Conservation (phyloP, 768 basidiomycete genomes). For the Hericium erinaceus region DNA sequence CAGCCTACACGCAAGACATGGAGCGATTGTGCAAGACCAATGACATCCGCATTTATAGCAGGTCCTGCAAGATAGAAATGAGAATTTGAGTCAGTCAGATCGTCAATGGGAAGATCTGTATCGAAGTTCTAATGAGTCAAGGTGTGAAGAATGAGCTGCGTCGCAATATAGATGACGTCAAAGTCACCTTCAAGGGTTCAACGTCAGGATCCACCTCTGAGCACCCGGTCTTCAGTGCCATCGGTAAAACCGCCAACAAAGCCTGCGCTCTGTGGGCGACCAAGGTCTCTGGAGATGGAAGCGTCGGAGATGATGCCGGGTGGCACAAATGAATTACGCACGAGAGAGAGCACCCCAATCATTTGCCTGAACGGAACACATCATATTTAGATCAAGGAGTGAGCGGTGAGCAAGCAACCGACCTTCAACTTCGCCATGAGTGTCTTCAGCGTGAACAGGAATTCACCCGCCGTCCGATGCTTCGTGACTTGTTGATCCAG, state of each 20-base stretch:
- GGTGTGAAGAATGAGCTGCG: neutral
- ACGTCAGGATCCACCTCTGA: conserved; percentile 34
- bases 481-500: conserved; percentile 41
- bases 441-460: conserved; percentile 48
- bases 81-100: conserved; percentile 24
- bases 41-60: neutral
- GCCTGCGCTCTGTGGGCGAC: conserved; percentile 32
- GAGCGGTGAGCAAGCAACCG: neutral
- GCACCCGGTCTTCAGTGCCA: conserved; percentile 39
- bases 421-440: conserved; percentile 64
- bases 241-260: conserved; percentile 32
- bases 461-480: conserved; percentile 42
- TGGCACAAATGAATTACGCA: conserved; percentile 20
- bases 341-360: conserved; percentile 61
- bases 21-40: conserved; percentile 4
- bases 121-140: conserved; percentile 37
- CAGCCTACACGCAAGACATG: too few species aligned
- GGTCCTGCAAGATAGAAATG: conserved; percentile 25
- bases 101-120: conserved; percentile 31
- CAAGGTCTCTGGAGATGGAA: conserved; percentile 32
- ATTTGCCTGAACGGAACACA: conserved; percentile 34
- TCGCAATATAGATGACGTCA: neutral
- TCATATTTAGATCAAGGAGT: too few species aligned
- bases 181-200: conserved; percentile 41
- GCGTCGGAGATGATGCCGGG: neutral